These are phyloP conservation scores for Loxodes magnus DNA, from an alignment of 73 alveolate species.

Conservation along the genomic window DNA sequence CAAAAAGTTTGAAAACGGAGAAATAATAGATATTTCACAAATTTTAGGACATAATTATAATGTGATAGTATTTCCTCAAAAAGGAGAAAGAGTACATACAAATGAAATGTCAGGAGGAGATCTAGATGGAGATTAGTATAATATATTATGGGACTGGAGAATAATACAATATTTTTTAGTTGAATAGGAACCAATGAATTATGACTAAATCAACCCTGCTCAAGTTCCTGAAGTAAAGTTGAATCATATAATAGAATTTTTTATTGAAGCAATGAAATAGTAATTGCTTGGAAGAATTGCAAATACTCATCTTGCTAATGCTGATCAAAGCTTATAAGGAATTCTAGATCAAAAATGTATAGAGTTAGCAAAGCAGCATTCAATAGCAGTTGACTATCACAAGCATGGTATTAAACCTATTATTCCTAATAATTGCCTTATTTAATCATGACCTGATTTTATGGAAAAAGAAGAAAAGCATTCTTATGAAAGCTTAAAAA, in stretches of 20 bases:
- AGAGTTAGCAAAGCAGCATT: constrained; percentile 52
- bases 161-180: constrained; percentile 29
- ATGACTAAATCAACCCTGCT: constrained; percentile 21
- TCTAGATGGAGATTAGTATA: constrained; percentile 66
- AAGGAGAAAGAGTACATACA: constrained; percentile 76
- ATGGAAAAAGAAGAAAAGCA: constrained; percentile 62
- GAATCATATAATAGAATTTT: constrained; percentile 50
- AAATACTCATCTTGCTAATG: constrained; percentile 66
- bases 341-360: constrained; percentile 58
- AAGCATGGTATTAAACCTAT: constrained; percentile 52
- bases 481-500: constrained; percentile 43
- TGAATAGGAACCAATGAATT: constrained; percentile 39
- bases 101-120: constrained; percentile 83
- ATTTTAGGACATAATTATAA: constrained; percentile 53
- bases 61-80: constrained; percentile 73
- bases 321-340: constrained; percentile 43
- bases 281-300: constrained; percentile 70
- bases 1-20: constrained; percentile 39
- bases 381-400: constrained; percentile 77
- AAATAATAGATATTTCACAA: constrained; percentile 15
- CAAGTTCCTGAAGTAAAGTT: constrained; percentile 28
- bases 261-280: constrained; percentile 47
- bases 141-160: constrained; percentile 56
- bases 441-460: constrained; percentile 71
- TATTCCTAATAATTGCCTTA: constrained; percentile 31